phyloP scores from a whole-genome alignment of 148 eudicot genomes.

The Polygonum aviculare region DNA sequence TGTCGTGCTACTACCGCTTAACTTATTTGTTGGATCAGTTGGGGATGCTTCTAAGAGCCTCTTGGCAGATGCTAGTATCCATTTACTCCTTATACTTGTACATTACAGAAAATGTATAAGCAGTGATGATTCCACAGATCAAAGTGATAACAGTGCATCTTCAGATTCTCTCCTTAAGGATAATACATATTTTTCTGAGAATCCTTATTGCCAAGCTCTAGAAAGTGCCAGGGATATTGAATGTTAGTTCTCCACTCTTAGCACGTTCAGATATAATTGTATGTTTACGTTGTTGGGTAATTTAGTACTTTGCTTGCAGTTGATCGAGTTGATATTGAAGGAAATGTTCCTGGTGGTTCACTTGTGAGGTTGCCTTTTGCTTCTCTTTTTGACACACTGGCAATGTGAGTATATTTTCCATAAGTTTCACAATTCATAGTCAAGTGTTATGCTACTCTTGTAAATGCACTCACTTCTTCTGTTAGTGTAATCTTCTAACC shows the following conservation, averaged over 20 bases:
- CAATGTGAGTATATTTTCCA: conserved; percentile 52
- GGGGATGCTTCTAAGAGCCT: conserved; percentile 50
- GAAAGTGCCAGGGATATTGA: conserved; percentile 72
- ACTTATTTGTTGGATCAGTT: conserved; percentile 50
- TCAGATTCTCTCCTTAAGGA: conserved; percentile 42
- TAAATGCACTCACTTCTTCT: neutral
- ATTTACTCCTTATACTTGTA: conserved; percentile 66
- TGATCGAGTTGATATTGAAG: conserved; percentile 72
- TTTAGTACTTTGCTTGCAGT: conserved; percentile 45
- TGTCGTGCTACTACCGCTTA: conserved; percentile 69
- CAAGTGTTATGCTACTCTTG: neutral
- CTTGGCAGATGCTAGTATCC: conserved; percentile 69
- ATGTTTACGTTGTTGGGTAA: conserved; percentile 13
- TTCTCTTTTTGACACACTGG: conserved; percentile 81
- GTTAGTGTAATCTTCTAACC: neutral
- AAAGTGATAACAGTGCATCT: conserved; percentile 23
- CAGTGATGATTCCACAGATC: conserved; percentile 34
- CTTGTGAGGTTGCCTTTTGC: conserved; percentile 83
- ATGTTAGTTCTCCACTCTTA: conserved; percentile 36
- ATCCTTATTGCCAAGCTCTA: conserved; percentile 76
- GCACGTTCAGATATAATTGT: conserved; percentile 1
- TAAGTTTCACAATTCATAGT: neutral
- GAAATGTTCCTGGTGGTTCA: conserved; percentile 62
- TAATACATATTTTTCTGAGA: conserved; percentile 45
- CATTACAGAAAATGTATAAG: conserved; percentile 57